Evolutionary conservation across 2,329 filamentous ascomycete genomes (phyloP), one percentile per base, ranked within the genome.

Genomic region (Cryphonectria parasitica): DNA sequence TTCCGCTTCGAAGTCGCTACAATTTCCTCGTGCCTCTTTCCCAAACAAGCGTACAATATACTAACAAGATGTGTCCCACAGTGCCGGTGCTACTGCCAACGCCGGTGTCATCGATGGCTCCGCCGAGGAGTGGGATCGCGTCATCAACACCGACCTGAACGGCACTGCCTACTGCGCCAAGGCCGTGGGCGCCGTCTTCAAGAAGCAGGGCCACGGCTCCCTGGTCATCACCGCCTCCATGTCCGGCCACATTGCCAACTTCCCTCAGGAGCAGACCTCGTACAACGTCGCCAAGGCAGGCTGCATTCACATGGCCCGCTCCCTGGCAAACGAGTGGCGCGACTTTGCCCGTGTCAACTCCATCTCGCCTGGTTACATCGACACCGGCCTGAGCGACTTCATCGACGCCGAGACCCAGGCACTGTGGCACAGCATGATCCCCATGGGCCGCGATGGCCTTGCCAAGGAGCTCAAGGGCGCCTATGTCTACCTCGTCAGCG

Each of bases 81-180:
- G 79, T 80, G 90, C 91, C n/a, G 91, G 91, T 69, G 87, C 88
- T 72, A 92, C 91, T 10, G 90, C 90, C 75, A 86, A 90, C 82
- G 82, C 82, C 69, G 91, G 91, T 71, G 86, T 92, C 78, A 84
- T 93, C 67, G 91, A 96, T 79, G 92, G 94, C 61, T 97, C 95
- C 64, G 90, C 97, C 80, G 92, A 90, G 80, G 89, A 97, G 70
- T 98, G 92, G 85, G 84, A 91, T 74, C 88, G 91, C 75, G 95
- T 95, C 22, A 85, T 97, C 34, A 87, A 92, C 10, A 95, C 91
- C 66, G 89, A 95, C 82, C 86, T 97, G 81, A 97, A 97, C 70
- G 72, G 72, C 64, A 73, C 72, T 85, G 91, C 94, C 15, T 95
- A 97, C 84, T 98, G 95, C 95, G 90, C 93, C 69, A 97, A 97